These are phyloP conservation scores for Isoetes taiwanensis DNA, from an alignment of 75 land plant species.

Conservation along the genomic window DNA sequence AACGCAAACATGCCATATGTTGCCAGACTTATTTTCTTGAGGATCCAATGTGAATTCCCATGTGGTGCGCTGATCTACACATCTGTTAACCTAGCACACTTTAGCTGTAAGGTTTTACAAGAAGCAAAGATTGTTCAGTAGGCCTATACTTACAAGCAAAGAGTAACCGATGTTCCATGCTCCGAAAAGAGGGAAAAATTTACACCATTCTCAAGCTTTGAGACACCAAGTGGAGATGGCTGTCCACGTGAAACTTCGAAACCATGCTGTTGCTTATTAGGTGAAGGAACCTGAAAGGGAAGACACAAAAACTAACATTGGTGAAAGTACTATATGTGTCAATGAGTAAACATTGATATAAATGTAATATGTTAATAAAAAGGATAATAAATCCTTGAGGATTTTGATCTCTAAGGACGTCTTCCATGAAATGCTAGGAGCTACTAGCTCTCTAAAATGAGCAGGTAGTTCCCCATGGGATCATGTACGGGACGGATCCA, in stretches of 20 bases:
- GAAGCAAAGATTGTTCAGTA: not conserved
- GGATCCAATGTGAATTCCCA: conserved; percentile 53
- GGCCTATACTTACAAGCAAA: conserved; percentile 42
- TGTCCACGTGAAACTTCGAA: conserved; percentile 47
- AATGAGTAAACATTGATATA: no score
- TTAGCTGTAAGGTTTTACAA: not conserved
- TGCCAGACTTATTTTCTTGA: conserved; percentile 48
- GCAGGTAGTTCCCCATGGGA: no score
- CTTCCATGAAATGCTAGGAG: no score
- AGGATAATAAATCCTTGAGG: no score
- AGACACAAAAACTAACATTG: no score
- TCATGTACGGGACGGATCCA: no score
- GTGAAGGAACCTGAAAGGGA: no score
- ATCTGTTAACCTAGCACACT: conserved; percentile 3
- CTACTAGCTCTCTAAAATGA: no score
- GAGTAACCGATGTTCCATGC: conserved; percentile 67
- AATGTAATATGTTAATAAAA: no score
- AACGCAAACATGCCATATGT: conserved; percentile 77
- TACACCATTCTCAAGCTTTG: conserved; percentile 51
- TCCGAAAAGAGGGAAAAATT: conserved; percentile 84
- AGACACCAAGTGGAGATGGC: conserved; percentile 72
- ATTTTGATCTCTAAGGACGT: no score
- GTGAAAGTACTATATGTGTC: no score
- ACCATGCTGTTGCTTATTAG: no score
- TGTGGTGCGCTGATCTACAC: conserved; percentile 12